Base-by-base conservation (phyloP, 768 basidiomycete species). In the Lentinus tigrinus region DNA sequence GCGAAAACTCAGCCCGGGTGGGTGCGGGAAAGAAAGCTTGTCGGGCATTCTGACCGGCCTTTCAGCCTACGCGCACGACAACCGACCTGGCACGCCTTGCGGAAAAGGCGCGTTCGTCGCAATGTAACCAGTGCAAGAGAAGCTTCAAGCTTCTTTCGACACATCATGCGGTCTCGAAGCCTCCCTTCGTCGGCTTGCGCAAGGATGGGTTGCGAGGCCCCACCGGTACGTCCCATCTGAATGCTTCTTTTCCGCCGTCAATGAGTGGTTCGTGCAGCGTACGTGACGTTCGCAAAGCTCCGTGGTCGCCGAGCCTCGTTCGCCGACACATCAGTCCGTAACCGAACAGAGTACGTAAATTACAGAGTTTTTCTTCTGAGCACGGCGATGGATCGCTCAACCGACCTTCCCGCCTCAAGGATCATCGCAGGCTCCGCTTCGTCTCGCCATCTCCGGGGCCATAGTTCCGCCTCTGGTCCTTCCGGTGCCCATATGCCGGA, bases 351-450 rank as follows among this genome's bases (percentile, higher is more conserved):
- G 58, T 60, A 60, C 58, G 58, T 60, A 60, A 60, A 44, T 34
- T 8, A 38, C 42, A 40, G 36, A 46, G 44, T 50, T 54, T 48
- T 36, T n/a, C 23, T 26, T 39, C 23, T 23, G 42, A 44, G 49
- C 43, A 47, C 40, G 23, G 26, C 42, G 24, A 46, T 43, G 48
- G 47, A 26, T 23, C 23, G 39, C 49, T 37, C 17, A 24, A 19
- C 11, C n/a, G n/a, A 21, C 36, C 17, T 13, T 8, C 14, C 19
- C 17, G 58, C 58, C 58, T 60, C 58, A 47, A 48, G 53, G 47
- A 55, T 60, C 54, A 55, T 36, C 54, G 53, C 53, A 55, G 53
- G 58, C 27, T 53, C 43, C 46, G 52, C 52, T 52, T 54, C 52
- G 58, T 52, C 47, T 51, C 31, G 52, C 47, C 26, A 48, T 48